A percentile compares a stretch with the other conserved stretches of the same genome.
These are phyloP conservation scores for Diutina siamensis DNA, from an alignment of 1,139 yeast genomes.

Conservation along the genomic window DNA sequence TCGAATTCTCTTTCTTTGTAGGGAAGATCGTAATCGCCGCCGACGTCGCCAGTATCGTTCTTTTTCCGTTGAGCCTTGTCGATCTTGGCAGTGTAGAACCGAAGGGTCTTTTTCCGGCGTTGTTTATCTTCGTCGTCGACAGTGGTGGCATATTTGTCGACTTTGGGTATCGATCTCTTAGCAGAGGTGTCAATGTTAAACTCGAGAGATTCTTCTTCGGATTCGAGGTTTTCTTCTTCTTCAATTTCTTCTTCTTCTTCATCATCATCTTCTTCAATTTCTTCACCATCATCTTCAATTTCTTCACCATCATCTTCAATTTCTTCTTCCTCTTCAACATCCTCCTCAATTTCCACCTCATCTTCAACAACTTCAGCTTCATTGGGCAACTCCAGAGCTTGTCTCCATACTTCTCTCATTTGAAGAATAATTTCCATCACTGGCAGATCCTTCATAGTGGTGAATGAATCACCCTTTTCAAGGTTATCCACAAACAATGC, in stretches of 20 bases:
- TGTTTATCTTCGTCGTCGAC: slow-evolving; percentile 82
- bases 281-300: slow-evolving; percentile 12
- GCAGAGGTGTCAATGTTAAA: slow-evolving; percentile 41
- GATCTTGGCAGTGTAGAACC: slow-evolving; percentile 94
- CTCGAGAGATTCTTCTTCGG: slow-evolving; percentile 13
- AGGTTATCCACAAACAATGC: slow-evolving; percentile 54
- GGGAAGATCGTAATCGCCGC: slow-evolving; percentile 91
- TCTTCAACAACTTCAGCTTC: slow-evolving; percentile 10
- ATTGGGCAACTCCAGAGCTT: slow-evolving; percentile 40
- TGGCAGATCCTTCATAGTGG: slow-evolving; percentile 71
- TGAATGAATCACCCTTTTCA: slow-evolving; percentile 40
- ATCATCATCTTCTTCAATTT: slow-evolving; percentile 18
- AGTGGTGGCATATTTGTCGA: slow-evolving; percentile 26
- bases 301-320: slow-evolving; percentile 12
- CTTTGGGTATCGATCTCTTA: slow-evolving; percentile 14
- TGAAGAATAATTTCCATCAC: slow-evolving; percentile 79
- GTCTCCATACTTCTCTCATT: slow-evolving; percentile 85
- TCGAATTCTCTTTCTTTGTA: slow-evolving; percentile 83
- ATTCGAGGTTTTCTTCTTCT: slow-evolving; percentile 16
- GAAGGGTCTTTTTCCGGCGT: slow-evolving; percentile 69
- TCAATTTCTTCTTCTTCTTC: slow-evolving; percentile 15
- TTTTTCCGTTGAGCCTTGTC: slow-evolving; percentile 64
- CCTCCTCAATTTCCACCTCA: background rate
- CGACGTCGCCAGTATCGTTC: slow-evolving; percentile 33
- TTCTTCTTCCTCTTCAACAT: slow-evolving; percentile 8